Evolutionary conservation across 176 grass and related monocot genomes (phyloP), one percentile per base, ranked within the genome.

Genomic region (Areca catechu): DNA sequence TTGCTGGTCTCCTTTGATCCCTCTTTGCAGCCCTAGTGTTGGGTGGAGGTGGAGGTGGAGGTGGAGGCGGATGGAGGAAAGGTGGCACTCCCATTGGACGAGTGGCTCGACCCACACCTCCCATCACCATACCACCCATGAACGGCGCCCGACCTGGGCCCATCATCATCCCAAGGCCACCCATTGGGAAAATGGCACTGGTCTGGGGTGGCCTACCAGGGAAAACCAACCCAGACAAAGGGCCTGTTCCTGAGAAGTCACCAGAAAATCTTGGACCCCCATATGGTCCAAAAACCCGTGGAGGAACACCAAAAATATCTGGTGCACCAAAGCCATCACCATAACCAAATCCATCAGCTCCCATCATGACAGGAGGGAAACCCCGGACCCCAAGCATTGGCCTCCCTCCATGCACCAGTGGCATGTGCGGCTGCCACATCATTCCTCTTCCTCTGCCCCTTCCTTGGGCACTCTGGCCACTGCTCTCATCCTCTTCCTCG

Each of bases 371-470:
- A 22, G 81, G 93, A 60, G 93, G 93, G 58, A 90, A 90, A 20
- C 85, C 76, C 20, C 93, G 83, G 19, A 62, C 60, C 27, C 86
- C 87, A 27, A 92, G 72, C 74, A 90, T 79, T 21, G 87, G 76
- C 20, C 69, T 77, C 28, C 68, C 73, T 54, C 73, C 77, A 0
- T 77, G 89, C 5, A 72, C 48, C 79, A 82, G 77, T 17, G 70
- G 86, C 81, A 91, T 88, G 51, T 97, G 92, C 56, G 93, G 81
- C 15, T 69, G 87, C 93, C 93, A 98, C 69, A 85, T 90, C 72
- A 85, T 68, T 55, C 84, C 79, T 53, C 77, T 84, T 68, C 78
- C 80, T 25, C 87, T 82, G 67, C 77, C 83, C 62, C 83, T 80
- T 20, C 81, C 86, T 75, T 83, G 90, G 37, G 73, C 66, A 54